Conservation (phyloP, 1,284 basidiomycete genomes). For the Ceratobasidium theobromae region DNA sequence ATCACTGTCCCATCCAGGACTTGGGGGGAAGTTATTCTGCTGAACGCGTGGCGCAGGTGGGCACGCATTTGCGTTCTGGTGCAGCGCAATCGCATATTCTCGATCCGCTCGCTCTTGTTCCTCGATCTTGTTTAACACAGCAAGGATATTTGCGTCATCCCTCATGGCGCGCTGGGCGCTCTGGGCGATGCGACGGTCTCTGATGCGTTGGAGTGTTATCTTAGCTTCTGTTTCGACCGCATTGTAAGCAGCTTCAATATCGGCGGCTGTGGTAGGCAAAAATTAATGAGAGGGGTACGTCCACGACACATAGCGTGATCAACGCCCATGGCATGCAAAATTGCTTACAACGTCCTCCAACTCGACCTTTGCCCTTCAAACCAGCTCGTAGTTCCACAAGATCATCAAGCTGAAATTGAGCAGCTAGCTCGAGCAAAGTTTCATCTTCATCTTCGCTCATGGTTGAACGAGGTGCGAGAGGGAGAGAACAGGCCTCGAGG, state of each 20-base stretch:
- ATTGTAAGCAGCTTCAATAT: background rate
- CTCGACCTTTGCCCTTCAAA: constrained; percentile 6
- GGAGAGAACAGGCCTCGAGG: too few species aligned
- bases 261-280: background rate
- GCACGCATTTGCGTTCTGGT: too few species aligned
- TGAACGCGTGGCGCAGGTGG: too few species aligned
- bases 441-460: constrained; percentile 1
- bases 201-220: background rate
- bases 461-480: background rate
- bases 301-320: background rate
- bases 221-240: background rate
- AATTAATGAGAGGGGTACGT: background rate
- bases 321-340: background rate
- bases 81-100: too few species aligned
- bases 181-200: background rate
- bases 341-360: background rate
- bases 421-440: background rate
- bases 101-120: background rate
- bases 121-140: background rate
- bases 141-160: background rate
- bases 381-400: background rate
- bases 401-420: constrained; percentile 12
- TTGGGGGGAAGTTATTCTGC: too few species aligned
- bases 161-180: background rate
- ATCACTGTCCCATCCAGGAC: too few species aligned